Evolutionary conservation across 495 filamentous ascomycete species (phyloP).

Genomic region (Penicillium soppii): DNA sequence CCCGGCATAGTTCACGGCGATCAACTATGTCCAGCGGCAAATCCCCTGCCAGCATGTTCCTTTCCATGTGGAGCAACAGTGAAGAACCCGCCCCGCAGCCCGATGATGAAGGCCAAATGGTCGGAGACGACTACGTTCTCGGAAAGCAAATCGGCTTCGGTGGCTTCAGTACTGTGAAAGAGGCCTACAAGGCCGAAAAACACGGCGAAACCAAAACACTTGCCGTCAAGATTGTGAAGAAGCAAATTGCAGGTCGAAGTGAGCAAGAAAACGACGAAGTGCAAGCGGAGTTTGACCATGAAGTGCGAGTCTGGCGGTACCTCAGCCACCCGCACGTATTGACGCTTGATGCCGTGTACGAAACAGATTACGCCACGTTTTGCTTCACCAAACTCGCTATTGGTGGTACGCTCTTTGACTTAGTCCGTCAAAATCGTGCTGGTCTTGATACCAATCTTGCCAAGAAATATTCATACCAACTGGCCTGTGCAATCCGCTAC

Average conservation of each 20-base stretch:
- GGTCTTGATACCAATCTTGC: slow-evolving; percentile 55
- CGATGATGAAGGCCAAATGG: slow-evolving; percentile 72
- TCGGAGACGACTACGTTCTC: slow-evolving; percentile 70
- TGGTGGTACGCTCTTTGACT: slow-evolving; percentile 70
- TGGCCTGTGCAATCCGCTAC: slow-evolving; percentile 69
- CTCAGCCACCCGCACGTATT: slow-evolving; percentile 67
- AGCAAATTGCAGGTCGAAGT: slow-evolving; percentile 53
- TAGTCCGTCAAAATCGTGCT: slow-evolving; percentile 58
- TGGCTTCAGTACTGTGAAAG: slow-evolving; percentile 70
- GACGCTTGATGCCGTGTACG: slow-evolving; percentile 65
- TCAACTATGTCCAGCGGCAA: slow-evolving; percentile 50
- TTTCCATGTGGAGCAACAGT: slow-evolving; percentile 54
- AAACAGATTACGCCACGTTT: slow-evolving; percentile 70
- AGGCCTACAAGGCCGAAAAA: slow-evolving; percentile 65
- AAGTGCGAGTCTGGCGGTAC: slow-evolving; percentile 69
- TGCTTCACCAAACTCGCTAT: slow-evolving; percentile 69
- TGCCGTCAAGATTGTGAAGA: slow-evolving; percentile 75
- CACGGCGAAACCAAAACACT: slow-evolving; percentile 48
- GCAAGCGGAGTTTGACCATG: slow-evolving; percentile 73
- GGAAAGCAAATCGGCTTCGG: slow-evolving; percentile 69
- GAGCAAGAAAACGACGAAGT: slow-evolving; percentile 66
- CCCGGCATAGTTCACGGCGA: slow-evolving; percentile 42
- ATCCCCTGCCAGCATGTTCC: slow-evolving; percentile 57
- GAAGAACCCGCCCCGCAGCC: slow-evolving; percentile 49
- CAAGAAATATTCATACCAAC: slow-evolving; percentile 64